These are phyloP conservation scores for Backusella circina DNA, from an alignment of 192 early-diverging fungal genomes.

Conservation along the genomic window DNA sequence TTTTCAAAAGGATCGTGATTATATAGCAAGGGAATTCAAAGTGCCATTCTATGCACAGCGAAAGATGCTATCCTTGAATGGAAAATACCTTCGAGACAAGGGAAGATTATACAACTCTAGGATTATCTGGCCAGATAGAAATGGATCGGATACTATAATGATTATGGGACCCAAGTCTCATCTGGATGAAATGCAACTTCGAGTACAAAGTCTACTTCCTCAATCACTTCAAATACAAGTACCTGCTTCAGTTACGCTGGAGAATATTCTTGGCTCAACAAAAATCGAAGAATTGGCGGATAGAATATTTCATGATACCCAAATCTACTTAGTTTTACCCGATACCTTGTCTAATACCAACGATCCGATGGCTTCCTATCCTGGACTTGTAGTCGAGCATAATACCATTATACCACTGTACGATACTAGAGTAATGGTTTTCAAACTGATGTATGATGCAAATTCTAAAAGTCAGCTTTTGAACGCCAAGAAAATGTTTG, in stretches of 20 bases:
- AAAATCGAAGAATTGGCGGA: constrained; percentile 2
- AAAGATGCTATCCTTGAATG: constrained; percentile 16
- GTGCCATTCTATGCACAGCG: constrained; percentile 36
- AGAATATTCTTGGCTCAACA: background rate
- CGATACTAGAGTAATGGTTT: background rate
- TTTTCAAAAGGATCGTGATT: constrained; percentile 44
- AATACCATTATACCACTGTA: background rate
- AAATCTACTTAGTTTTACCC: background rate
- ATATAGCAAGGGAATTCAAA: constrained; percentile 29
- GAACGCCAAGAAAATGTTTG: background rate
- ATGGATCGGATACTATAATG: constrained; percentile 53
- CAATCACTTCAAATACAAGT: constrained; percentile 4
- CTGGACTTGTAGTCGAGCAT: background rate
- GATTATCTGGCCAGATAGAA: constrained; percentile 58
- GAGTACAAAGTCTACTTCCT: background rate
- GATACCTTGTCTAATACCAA: background rate
- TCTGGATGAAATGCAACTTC: constrained; percentile 44
- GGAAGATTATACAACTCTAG: constrained; percentile 46
- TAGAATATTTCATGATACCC: background rate
- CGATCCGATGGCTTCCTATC: background rate
- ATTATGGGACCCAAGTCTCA: constrained; percentile 52
- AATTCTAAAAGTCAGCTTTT: background rate
- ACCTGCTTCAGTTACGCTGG: background rate
- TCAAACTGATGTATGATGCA: background rate
- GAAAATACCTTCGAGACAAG: constrained; percentile 41